Percentiles rank a stretch among this genome's conserved stretches.
Conservation (phyloP, 108 stramenopile genomes). For the Cyclotella sp. region DNA sequence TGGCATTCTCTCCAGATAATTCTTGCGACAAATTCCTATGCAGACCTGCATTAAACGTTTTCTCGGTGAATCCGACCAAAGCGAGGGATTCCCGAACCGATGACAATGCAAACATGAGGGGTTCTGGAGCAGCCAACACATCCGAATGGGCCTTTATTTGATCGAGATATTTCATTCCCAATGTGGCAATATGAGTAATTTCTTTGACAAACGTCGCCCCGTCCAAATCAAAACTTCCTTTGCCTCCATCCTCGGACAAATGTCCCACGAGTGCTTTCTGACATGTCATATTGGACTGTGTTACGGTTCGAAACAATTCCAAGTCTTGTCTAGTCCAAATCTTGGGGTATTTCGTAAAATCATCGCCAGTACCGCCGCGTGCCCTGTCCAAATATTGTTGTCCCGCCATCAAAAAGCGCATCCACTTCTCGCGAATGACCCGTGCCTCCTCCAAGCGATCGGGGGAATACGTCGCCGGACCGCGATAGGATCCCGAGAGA, state of each 20-base stretch:
- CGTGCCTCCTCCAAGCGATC: constrained; percentile 70
- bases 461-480: constrained; percentile 73
- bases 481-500: constrained; percentile 79
- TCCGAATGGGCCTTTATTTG: neutral
- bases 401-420: constrained; percentile 72
- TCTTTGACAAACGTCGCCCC: constrained; percentile 66
- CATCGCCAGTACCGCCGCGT: no score
- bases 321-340: constrained; percentile 60
- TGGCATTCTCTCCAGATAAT: neutral
- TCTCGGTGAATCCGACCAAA: constrained; percentile 74
- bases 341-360: constrained; percentile 22
- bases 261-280: constrained; percentile 38
- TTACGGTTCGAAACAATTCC: constrained; percentile 44
- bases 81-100: constrained; percentile 55
- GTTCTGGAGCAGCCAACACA: constrained; percentile 42
- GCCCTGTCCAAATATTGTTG: constrained; percentile 59
- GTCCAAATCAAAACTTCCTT: constrained; percentile 64
- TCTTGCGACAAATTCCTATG: constrained; percentile 1
- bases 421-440: constrained; percentile 58
- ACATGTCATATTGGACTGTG: constrained; percentile 28
- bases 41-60: constrained; percentile 65
- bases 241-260: constrained; percentile 15
- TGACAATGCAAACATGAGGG: constrained; percentile 48
- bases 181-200: constrained; percentile 54
- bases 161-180: constrained; percentile 52